Percentiles rank a stretch among this genome's conserved stretches.
These are phyloP conservation scores for Microdochium paspali DNA, from an alignment of 2,329 filamentous ascomycete genomes.

Conservation along the genomic window DNA sequence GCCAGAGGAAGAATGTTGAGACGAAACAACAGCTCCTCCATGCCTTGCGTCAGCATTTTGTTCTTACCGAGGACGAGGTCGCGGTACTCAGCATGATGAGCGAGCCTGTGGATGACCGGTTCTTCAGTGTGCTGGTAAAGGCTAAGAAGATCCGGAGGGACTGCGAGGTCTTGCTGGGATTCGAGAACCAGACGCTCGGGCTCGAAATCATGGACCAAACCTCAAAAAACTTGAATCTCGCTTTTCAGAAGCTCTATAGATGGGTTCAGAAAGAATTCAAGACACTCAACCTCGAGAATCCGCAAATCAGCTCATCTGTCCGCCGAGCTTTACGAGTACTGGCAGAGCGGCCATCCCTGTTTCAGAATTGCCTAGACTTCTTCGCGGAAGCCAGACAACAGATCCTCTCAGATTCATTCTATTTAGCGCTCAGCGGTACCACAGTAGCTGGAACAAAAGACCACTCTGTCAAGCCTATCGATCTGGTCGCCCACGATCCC, in stretches of 20 bases:
- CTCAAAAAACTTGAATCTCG: slow-evolving; percentile 75
- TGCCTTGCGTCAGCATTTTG: slow-evolving; percentile 74
- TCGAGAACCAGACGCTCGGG: slow-evolving; percentile 80
- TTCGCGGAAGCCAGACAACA: slow-evolving; percentile 87
- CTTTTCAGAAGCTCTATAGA: slow-evolving; percentile 90
- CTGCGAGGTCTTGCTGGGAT: slow-evolving; percentile 79
- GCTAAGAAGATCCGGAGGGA: slow-evolving; percentile 84
- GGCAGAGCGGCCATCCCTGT: slow-evolving; percentile 80
- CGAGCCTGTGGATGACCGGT: slow-evolving; percentile 75
- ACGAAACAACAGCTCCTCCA: slow-evolving; percentile 69
- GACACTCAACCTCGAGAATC: slow-evolving; percentile 84
- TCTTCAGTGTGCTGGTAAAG: slow-evolving; percentile 68
- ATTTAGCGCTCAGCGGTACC: slow-evolving; percentile 73
- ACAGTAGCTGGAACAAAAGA: slow-evolving; percentile 48
- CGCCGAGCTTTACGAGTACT: slow-evolving; percentile 76
- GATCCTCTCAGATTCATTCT: slow-evolving; percentile 81
- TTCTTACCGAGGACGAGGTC: slow-evolving; percentile 73
- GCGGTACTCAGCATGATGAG: slow-evolving; percentile 66
- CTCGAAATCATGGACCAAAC: slow-evolving; percentile 87
- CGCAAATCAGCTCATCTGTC: slow-evolving; percentile 80
- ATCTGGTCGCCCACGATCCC: slow-evolving; percentile 85
- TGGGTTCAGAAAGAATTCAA: slow-evolving; percentile 96
- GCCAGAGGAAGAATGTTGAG: slow-evolving; percentile 65
- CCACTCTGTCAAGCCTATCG: slow-evolving; percentile 73
- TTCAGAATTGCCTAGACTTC: slow-evolving; percentile 87